Evolutionary conservation across 495 filamentous ascomycete species (phyloP).

Genomic region (Aspergillus affinis): DNA sequence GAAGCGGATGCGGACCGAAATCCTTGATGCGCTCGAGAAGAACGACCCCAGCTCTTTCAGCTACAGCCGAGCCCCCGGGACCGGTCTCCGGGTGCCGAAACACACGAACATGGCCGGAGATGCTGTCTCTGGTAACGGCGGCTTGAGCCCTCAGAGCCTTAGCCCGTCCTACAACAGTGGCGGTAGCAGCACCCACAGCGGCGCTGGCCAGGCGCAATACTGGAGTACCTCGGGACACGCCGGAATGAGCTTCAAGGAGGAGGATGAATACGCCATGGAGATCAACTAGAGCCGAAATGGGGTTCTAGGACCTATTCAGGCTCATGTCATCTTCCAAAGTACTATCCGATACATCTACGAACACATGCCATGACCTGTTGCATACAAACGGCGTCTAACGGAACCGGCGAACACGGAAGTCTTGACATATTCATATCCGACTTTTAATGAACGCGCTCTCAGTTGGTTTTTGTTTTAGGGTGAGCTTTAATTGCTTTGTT

Average conservation of each 20-base stretch:
- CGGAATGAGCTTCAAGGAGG: slow-evolving; percentile 81
- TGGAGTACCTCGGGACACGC: slow-evolving; percentile 69
- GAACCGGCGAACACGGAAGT: slow-evolving; percentile 36
- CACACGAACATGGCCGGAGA: slow-evolving; percentile 92
- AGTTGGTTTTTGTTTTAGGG: slow-evolving; percentile 9
- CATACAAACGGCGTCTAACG: slow-evolving; percentile 42
- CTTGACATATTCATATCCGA: slow-evolving; percentile 21
- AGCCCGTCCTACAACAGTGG: slow-evolving; percentile 70
- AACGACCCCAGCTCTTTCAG: slow-evolving; percentile 69
- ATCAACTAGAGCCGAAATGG: slow-evolving; percentile 44
- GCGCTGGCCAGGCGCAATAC: slow-evolving; percentile 58
- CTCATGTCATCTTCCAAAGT: neutral
- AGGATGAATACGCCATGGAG: slow-evolving; percentile 88
- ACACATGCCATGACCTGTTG: slow-evolving; percentile 36
- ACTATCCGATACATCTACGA: slow-evolving; percentile 17
- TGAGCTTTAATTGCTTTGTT: slow-evolving; percentile 15
- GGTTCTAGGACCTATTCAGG: neutral
- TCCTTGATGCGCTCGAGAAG: slow-evolving; percentile 78
- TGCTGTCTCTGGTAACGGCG: slow-evolving; percentile 51
- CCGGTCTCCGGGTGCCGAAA: slow-evolving; percentile 84
- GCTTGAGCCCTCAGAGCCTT: slow-evolving; percentile 59
- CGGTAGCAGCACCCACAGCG: slow-evolving; percentile 52
- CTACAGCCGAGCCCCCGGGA: slow-evolving; percentile 82
- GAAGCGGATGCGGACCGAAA: slow-evolving; percentile 88
- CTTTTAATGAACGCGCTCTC: slow-evolving; percentile 14